phyloP scores from a whole-genome alignment of 2,329 filamentous ascomycete species.

The Sporothrix phasma region DNA sequence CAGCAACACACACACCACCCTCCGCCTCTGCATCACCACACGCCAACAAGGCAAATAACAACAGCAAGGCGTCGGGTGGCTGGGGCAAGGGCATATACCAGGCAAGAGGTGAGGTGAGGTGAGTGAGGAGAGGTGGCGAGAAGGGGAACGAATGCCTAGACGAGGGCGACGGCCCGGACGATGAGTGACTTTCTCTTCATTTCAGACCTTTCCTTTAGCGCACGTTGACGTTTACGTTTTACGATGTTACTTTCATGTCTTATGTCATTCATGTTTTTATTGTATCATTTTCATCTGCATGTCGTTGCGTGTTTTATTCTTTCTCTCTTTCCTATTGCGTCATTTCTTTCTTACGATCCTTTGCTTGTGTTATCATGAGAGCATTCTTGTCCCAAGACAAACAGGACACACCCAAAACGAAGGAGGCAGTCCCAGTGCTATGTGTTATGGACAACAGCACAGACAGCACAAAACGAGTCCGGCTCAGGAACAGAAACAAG shows the following conservation, averaged over 20 bases:
- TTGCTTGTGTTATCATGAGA: neutral
- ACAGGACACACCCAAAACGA: neutral
- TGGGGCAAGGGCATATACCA: constrained; percentile 9
- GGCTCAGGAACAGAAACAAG: neutral
- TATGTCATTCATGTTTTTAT: neutral
- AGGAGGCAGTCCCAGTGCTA: neutral
- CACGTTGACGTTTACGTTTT: neutral
- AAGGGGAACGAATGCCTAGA: neutral
- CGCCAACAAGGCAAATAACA: neutral
- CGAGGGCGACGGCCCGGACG: constrained; percentile 5
- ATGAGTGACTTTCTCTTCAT: neutral
- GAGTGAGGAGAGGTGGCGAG: neutral
- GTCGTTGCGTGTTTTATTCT: neutral
- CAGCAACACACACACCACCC: neutral
- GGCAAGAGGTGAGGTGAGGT: neutral
- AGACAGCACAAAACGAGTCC: neutral
- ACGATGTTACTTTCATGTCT: neutral
- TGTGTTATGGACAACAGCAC: neutral
- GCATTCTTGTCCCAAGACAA: neutral
- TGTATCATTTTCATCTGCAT: neutral
- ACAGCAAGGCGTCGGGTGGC: neutral
- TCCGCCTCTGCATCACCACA: neutral
- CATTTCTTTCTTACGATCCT: neutral
- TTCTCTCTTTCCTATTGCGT: neutral
- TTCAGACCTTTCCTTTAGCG: neutral